These are phyloP conservation scores for Coniochaeta sp. DNA, from an alignment of 2,329 filamentous ascomycete species.

Conservation along the genomic window DNA sequence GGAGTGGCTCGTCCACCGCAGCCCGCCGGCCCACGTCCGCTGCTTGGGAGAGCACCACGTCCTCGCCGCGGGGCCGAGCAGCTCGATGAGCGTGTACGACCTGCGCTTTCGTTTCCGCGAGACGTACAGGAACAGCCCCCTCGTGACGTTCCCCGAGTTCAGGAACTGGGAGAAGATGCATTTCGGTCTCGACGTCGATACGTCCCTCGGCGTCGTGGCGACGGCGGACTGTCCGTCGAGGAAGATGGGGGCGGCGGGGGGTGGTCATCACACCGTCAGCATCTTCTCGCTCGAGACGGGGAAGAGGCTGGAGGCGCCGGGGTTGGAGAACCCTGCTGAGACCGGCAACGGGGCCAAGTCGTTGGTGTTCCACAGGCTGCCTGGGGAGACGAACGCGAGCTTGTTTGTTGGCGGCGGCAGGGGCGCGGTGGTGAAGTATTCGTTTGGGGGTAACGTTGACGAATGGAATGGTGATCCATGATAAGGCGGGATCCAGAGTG, in stretches of 20 bases:
- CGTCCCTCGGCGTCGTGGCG: slow-evolving; percentile 41
- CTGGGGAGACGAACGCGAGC: slow-evolving; percentile 35
- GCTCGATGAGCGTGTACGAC: slow-evolving; percentile 50
- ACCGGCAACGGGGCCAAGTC: slow-evolving; percentile 30
- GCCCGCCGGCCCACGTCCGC: slow-evolving; percentile 36
- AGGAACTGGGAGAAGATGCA: slow-evolving; percentile 39
- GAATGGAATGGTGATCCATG: slow-evolving; percentile 3
- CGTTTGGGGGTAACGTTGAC: slow-evolving; percentile 25
- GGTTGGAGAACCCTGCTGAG: slow-evolving; percentile 12
- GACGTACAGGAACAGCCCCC: slow-evolving; percentile 20
- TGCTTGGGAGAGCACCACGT: slow-evolving; percentile 42
- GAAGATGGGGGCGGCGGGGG: no score
- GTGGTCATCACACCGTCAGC: slow-evolving; percentile 29
- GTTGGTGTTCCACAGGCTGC: slow-evolving; percentile 38
- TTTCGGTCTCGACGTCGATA: slow-evolving; percentile 45
- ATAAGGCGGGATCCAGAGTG: no score
- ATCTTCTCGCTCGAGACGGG: slow-evolving; percentile 45
- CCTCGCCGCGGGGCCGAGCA: slow-evolving; percentile 43
- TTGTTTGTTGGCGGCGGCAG: slow-evolving; percentile 39
- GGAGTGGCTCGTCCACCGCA: slow-evolving; percentile 22
- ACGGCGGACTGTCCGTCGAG: slow-evolving; percentile 29
- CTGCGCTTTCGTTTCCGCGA: slow-evolving; percentile 31
- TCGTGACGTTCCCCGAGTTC: slow-evolving; percentile 43
- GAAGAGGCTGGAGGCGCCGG: slow-evolving; percentile 21
- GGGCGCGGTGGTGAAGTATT: slow-evolving; percentile 31